phyloP scores from a whole-genome alignment of 2,329 filamentous ascomycete species.

The Xylariaceae sp. region DNA sequence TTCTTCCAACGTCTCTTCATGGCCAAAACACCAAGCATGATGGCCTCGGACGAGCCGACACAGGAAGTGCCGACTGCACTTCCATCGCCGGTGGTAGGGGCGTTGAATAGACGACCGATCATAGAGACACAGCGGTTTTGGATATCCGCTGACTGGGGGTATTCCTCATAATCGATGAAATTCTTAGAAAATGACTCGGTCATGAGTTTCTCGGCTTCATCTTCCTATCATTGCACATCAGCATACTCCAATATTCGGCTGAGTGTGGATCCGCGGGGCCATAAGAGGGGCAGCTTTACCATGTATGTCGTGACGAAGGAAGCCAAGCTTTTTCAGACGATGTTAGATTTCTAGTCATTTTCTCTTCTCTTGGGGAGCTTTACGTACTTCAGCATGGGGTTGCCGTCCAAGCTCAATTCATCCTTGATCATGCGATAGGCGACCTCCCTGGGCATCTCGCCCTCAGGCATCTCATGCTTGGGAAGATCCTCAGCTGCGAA shows the following conservation, averaged over 20 bases:
- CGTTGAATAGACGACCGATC: constrained; percentile 87
- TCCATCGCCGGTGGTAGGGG: constrained; percentile 50
- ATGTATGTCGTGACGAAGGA: constrained; percentile 97
- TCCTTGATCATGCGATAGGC: constrained; percentile 98
- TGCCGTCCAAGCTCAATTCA: constrained; percentile 85
- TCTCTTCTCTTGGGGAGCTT: not conserved
- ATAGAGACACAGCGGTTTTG: constrained; percentile 90
- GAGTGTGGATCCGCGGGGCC: not conserved
- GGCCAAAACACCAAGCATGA: constrained; percentile 77
- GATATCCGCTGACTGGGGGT: constrained; percentile 75
- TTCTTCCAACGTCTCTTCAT: constrained; percentile 97
- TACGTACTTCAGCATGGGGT: constrained; percentile 75
- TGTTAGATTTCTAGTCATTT: constrained; percentile 5
- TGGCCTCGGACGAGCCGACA: constrained; percentile 85
- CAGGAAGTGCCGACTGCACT: constrained; percentile 82
- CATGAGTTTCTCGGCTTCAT: constrained; percentile 96
- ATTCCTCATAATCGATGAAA: constrained; percentile 88
- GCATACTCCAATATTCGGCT: not conserved
- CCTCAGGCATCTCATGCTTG: constrained; percentile 79
- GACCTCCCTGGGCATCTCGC: constrained; percentile 84
- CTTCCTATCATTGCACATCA: constrained; percentile 55
- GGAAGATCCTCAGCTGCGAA: constrained; percentile 81
- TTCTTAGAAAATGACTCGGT: constrained; percentile 88
- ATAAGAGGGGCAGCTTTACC: constrained; percentile 48
- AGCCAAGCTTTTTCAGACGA: constrained; percentile 58